These are phyloP conservation scores for Dryas octopetala DNA, from an alignment of 306 rosid genomes.

Conservation along the genomic window DNA sequence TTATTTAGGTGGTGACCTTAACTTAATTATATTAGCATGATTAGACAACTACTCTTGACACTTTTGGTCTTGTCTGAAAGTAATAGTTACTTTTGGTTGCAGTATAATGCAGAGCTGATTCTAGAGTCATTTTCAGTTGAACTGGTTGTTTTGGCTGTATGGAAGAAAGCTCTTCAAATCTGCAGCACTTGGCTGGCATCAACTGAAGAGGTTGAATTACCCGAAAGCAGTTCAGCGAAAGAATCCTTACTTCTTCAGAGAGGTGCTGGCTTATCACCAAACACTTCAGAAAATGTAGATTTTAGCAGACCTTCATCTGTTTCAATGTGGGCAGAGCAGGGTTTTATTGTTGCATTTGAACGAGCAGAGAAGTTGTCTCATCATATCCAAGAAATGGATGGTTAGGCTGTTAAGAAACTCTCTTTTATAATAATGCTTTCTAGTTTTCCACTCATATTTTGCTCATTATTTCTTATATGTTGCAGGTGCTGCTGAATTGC, in stretches of 20 bases:
- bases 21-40: neutral
- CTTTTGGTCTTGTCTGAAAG: conserved; percentile 7
- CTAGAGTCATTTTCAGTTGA: conserved; percentile 80
- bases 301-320: conserved; percentile 54
- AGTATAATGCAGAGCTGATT: conserved; percentile 53
- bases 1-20: neutral
- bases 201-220: conserved; percentile 25
- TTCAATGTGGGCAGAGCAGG: conserved; percentile 65
- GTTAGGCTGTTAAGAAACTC: conserved; percentile 33
- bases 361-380: conserved; percentile 66
- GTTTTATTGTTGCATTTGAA: conserved; percentile 62
- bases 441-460: conserved; percentile 1
- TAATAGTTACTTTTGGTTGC: conserved; percentile 39
- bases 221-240: conserved; percentile 42
- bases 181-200: conserved; percentile 59
- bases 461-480: conserved; percentile 1
- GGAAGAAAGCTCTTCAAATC: conserved; percentile 67
- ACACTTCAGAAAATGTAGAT: conserved; percentile 44
- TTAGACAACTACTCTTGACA: neutral
- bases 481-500: conserved; percentile 62
- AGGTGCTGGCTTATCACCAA: conserved; percentile 32
- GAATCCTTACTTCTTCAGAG: conserved; percentile 26
- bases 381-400: conserved; percentile 61
- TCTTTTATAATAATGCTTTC: neutral
- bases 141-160: conserved; percentile 86